phyloP scores from a whole-genome alignment of 2,329 filamentous ascomycete genomes.

The Aureobasidium melanogenum region DNA sequence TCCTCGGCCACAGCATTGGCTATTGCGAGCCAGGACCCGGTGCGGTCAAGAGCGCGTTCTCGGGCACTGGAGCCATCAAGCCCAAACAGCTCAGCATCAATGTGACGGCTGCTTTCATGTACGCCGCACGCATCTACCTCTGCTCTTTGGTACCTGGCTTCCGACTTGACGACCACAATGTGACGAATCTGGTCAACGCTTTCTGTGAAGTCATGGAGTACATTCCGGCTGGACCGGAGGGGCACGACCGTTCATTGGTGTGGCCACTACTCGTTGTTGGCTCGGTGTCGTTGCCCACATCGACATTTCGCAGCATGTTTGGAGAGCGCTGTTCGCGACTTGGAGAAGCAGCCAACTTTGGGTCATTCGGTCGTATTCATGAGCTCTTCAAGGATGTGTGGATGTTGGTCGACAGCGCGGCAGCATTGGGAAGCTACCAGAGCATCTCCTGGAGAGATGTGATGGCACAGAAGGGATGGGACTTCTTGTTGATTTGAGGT shows the following conservation, averaged over 20 bases:
- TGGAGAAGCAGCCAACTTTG: conserved; percentile 67
- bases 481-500: conserved; percentile 73
- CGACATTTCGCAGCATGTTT: conserved; percentile 69
- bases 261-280: conserved; percentile 92
- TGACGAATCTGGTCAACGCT: conserved; percentile 66
- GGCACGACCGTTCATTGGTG: conserved; percentile 82
- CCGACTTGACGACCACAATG: conserved; percentile 64
- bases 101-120: conserved; percentile 82
- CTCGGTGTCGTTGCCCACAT: conserved; percentile 62
- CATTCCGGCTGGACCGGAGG: conserved; percentile 71
- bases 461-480: conserved; percentile 86
- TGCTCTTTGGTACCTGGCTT: conserved; percentile 90
- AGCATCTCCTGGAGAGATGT: conserved; percentile 91
- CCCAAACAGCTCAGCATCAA: conserved; percentile 79
- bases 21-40: conserved; percentile 53
- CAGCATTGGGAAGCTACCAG: conserved; percentile 41
- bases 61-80: conserved; percentile 61
- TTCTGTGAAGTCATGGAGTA: conserved; percentile 67
- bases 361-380: conserved; percentile 77
- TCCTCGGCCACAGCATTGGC: conserved; percentile 79
- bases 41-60: conserved; percentile 42
- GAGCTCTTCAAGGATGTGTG: conserved; percentile 76
- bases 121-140: conserved; percentile 92
- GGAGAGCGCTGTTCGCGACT: conserved; percentile 64
- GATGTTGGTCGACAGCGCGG: conserved; percentile 59